Evolutionary conservation across 371 early-diverging fungal species (phyloP).

Genomic region (Mucor irregularis): DNA sequence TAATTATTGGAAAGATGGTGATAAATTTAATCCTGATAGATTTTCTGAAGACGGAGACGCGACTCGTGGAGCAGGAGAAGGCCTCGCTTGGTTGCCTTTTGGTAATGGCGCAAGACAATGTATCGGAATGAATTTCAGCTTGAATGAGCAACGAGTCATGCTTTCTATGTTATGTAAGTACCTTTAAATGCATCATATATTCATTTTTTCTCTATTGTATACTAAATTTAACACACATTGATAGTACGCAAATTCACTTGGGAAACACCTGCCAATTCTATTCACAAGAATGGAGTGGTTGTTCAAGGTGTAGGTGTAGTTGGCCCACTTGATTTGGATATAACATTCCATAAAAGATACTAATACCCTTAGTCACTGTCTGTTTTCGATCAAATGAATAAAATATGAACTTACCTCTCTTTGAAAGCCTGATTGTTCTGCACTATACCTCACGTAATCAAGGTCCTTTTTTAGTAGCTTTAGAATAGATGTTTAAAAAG

Average conservation of each 20-base stretch:
- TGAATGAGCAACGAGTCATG: conserved; percentile 53
- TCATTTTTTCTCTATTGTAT: too few relatives aligned
- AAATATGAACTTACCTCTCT: too few relatives aligned
- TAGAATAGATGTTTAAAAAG: too few relatives aligned
- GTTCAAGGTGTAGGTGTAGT: conserved; percentile 7
- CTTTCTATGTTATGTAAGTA: conserved; percentile 47
- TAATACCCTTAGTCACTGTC: too few relatives aligned
- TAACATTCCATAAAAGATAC: conserved; percentile 21
- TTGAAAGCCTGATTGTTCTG: too few relatives aligned
- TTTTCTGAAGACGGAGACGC: conserved; percentile 32
- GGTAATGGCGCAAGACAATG: conserved; percentile 55
- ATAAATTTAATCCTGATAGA: conserved; percentile 34
- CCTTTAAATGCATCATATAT: not conserved
- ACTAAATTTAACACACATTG: too few relatives aligned
- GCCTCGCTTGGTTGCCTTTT: conserved; percentile 51
- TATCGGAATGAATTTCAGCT: conserved; percentile 57
- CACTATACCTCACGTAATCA: too few relatives aligned
- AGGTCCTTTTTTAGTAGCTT: too few relatives aligned
- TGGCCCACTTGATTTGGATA: conserved; percentile 6
- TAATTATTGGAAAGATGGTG: conserved; percentile 15
- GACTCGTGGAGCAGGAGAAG: conserved; percentile 20
- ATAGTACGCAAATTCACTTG: conserved; percentile 23
- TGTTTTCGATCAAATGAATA: too few relatives aligned
- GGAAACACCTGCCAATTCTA: conserved; percentile 21
- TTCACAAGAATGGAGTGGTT: conserved; percentile 20